These are phyloP conservation scores for Aschersonia sp. DNA, from an alignment of 2,329 filamentous ascomycete species.

Conservation along the genomic window DNA sequence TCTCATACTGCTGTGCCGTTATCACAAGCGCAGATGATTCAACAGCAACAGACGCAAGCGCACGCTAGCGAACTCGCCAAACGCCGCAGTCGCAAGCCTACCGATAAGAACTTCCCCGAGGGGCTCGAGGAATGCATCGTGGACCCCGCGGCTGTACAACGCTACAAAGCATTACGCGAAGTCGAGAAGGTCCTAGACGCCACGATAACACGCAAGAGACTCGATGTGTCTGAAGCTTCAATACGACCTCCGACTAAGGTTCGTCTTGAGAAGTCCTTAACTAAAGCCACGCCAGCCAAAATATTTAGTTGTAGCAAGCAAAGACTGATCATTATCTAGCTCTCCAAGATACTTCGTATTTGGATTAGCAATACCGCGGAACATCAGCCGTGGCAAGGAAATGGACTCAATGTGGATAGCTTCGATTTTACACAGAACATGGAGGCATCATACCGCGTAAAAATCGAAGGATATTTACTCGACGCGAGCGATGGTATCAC, in stretches of 20 bases:
- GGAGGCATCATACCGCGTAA: constrained; percentile 75
- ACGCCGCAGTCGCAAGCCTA: constrained; percentile 75
- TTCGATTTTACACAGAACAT: constrained; percentile 71
- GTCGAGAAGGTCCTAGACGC: constrained; percentile 82
- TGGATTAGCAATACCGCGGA: constrained; percentile 94
- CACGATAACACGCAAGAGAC: constrained; percentile 82
- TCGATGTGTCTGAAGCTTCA: constrained; percentile 47
- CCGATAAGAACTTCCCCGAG: constrained; percentile 88
- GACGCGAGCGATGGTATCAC: constrained; percentile 41
- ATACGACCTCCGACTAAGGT: constrained; percentile 53
- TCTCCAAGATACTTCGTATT: constrained; percentile 73
- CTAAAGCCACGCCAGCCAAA: too few relatives aligned
- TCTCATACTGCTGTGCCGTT: constrained; percentile 35
- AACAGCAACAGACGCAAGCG: constrained; percentile 35
- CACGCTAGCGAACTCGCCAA: constrained; percentile 55
- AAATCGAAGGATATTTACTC: constrained; percentile 77
- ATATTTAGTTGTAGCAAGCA: neutral
- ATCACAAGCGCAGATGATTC: constrained; percentile 37
- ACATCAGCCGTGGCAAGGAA: constrained; percentile 83
- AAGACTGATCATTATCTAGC: constrained; percentile 23
- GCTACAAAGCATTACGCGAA: constrained; percentile 75
- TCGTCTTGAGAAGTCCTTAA: too few relatives aligned
- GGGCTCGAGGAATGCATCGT: constrained; percentile 72
- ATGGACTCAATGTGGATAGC: constrained; percentile 51
- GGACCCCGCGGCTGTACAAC: constrained; percentile 58